Base-by-base conservation (phyloP, 2,329 filamentous ascomycete species). In the Aureobasidium sp. region DNA sequence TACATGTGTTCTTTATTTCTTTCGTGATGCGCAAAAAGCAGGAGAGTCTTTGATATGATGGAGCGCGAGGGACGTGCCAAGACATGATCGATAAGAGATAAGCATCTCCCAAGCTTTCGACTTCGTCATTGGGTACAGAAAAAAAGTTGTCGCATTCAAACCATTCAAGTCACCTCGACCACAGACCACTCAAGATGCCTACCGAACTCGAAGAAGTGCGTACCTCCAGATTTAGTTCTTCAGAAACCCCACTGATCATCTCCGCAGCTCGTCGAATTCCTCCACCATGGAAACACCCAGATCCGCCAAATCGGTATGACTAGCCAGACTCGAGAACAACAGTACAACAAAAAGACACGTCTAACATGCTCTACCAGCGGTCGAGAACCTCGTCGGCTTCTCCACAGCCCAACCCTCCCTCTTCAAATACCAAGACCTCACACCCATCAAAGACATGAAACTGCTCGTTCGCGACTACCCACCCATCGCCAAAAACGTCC, bases 401-500 rank as follows among this genome's bases (percentile, higher is more conserved):
- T 87, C 85, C 67, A 89, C 89, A 27, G 82, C 85, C 12, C 83
- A 96, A 67, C 87, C 89, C 0, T 78, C 81, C 0, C 84, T 97
- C 26, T 99, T 99, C 82, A 97, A 97, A 76, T 80, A 81, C 8
- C 84, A 91, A 32, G 82, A 90, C 62, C 77, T 96, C 13, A 81
- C 88, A 64, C 92, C 94, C 0, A 79, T 97, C 47, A 90, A 87
- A 70, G 89, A 97, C 70, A 79, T 99, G 64, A 97, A 96, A 74
- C 82, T 97, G 3, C 78, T 97, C 29, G 83, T 94, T 41, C 86
- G 86, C 71, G 94, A 97, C 73, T 89, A 96, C 71, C 66, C 95
- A 86, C 85, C 88, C 73, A 96, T 97, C 65, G 89, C 93, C n/a
- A 90, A 94, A 73, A 89, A 96, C 84, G 92, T 89, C 41, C 78